These are phyloP conservation scores for Spinellus fusiger DNA, from an alignment of 192 early-diverging fungal genomes.

Conservation along the genomic window DNA sequence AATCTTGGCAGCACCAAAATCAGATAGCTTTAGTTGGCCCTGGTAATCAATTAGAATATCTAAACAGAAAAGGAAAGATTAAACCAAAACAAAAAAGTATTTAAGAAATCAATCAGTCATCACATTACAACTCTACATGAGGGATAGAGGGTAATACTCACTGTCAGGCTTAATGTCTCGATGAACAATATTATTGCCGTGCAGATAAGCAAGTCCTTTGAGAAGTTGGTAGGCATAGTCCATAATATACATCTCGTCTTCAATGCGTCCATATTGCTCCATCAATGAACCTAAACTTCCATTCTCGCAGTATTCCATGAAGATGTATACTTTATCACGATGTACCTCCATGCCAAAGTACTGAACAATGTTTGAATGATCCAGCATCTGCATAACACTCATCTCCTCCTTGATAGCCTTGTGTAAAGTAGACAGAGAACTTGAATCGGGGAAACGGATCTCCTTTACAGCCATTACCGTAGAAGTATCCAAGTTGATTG, in stretches of 20 bases:
- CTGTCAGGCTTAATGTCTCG: constrained; percentile 84
- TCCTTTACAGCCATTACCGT: constrained; percentile 92
- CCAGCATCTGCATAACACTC: constrained; percentile 83
- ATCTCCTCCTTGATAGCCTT: constrained; percentile 85
- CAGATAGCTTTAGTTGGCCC: constrained; percentile 78
- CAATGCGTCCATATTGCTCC: constrained; percentile 75
- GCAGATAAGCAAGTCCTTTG: constrained; percentile 77
- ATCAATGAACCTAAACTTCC: constrained; percentile 68
- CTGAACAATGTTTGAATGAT: constrained; percentile 85
- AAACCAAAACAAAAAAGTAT: no score
- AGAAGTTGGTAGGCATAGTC: constrained; percentile 79
- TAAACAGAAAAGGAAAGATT: constrained; percentile 1
- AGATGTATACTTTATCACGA: constrained; percentile 80
- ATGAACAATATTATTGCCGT: constrained; percentile 80
- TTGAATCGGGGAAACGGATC: constrained; percentile 77
- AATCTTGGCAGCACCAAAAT: constrained; percentile 90
- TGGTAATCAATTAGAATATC: constrained; percentile 76
- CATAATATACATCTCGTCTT: constrained; percentile 65
- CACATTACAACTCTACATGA: neutral
- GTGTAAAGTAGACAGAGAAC: constrained; percentile 50
- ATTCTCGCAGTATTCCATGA: constrained; percentile 88
- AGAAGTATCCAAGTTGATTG: constrained; percentile 75
- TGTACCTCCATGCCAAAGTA: constrained; percentile 92
- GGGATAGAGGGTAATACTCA: constrained; percentile 29
- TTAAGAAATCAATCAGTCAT: no score